A percentile compares a stretch with the other conserved stretches of the same genome.
Evolutionary conservation across 164 flowering plant species (phyloP).

Genomic region (Platanus orientalis): DNA sequence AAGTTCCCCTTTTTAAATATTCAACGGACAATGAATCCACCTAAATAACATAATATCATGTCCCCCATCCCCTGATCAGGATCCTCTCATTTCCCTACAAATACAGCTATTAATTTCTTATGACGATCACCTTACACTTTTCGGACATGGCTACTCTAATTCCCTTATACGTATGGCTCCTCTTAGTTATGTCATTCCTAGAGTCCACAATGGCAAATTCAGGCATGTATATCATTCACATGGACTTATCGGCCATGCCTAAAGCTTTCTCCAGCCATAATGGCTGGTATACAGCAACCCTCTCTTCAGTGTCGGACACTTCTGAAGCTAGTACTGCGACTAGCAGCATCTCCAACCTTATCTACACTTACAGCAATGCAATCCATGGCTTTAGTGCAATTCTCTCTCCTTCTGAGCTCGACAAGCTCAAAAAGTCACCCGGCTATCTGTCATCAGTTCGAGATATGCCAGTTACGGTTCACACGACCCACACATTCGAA

Average conservation of each 20-base stretch:
- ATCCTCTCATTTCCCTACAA: no score
- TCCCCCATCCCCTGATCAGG: no score
- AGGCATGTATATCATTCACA: slow-evolving; percentile 45
- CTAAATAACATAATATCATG: no score
- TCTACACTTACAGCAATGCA: slow-evolving; percentile 38
- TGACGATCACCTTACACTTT: no score
- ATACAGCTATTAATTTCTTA: no score
- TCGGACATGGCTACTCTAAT: no score
- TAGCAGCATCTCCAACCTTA: slow-evolving; percentile 3
- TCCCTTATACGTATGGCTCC: no score
- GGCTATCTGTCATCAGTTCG: slow-evolving; percentile 36
- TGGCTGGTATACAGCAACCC: slow-evolving; percentile 36
- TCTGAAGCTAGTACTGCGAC: neutral
- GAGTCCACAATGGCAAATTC: slow-evolving; percentile 15
- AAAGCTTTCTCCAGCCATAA: slow-evolving; percentile 30
- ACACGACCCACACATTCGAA: slow-evolving; percentile 51
- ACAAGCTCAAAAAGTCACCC: slow-evolving; percentile 18
- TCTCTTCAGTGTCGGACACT: slow-evolving; percentile 25
- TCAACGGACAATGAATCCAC: no score
- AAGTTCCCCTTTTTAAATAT: no score
- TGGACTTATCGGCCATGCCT: slow-evolving; percentile 58
- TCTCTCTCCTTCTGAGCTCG: slow-evolving; percentile 28
- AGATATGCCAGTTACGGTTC: slow-evolving; percentile 25
- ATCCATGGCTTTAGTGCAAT: slow-evolving; percentile 48
- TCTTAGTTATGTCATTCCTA: no score